These are phyloP conservation scores for Ricinus communis DNA, from an alignment of 345 rosid genomes.

Conservation along the genomic window DNA sequence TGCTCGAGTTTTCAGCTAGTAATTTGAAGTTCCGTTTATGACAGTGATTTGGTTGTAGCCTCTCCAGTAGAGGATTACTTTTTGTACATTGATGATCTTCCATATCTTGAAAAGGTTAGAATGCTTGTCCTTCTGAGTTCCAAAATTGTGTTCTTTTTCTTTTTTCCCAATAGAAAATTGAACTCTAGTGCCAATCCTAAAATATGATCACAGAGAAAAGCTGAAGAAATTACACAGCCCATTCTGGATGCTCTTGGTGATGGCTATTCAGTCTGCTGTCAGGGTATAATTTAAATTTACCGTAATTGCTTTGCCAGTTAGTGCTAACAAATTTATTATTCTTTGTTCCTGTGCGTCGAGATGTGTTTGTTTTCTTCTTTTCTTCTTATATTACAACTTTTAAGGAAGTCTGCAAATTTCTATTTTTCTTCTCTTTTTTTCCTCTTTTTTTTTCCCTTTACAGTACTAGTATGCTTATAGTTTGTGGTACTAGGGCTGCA, in stretches of 20 bases:
- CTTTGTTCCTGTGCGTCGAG: neutral
- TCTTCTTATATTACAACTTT: neutral
- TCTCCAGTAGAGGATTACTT: conserved; percentile 94
- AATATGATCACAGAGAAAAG: conserved; percentile 49
- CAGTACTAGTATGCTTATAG: neutral
- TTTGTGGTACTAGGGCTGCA: no score
- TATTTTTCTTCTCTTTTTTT: neutral
- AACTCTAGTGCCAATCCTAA: conserved; percentile 4
- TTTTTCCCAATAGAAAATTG: neutral
- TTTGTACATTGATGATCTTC: conserved; percentile 73
- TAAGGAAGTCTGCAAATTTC: neutral
- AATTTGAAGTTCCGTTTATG: conserved; percentile 30
- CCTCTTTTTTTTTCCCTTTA: neutral
- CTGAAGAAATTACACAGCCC: conserved; percentile 56
- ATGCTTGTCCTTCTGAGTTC: conserved; percentile 2
- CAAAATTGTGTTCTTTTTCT: neutral
- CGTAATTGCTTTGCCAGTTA: neutral
- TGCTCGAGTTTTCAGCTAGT: conserved; percentile 16
- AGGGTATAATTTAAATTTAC: conserved; percentile 48
- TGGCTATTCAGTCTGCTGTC: conserved; percentile 67
- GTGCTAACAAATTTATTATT: neutral
- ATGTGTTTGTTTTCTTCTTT: neutral
- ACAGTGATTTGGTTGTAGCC: conserved; percentile 91
- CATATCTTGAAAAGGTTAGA: conserved; percentile 59
- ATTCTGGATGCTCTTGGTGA: conserved; percentile 82